Evolutionary conservation across 495 filamentous ascomycete species (phyloP), one percentile per base, ranked within the genome.

Genomic region (Talaromyces thailandensis): DNA sequence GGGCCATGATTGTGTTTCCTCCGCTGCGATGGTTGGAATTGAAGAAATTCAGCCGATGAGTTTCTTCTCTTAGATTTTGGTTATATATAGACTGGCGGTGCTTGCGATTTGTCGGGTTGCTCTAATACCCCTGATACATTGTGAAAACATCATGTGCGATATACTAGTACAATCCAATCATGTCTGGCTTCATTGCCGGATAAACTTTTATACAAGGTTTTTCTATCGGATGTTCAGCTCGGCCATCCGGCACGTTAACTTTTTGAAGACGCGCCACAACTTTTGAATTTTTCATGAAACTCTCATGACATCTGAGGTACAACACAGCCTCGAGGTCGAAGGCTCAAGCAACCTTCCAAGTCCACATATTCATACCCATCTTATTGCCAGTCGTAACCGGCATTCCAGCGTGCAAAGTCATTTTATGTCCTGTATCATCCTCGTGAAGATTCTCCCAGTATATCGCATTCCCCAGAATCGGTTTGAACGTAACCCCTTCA

Each of bases 351-450:
- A 26, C 23, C 35, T 59, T 59, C 32, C 57, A 59, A n/a, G 79
- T 86, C 88, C 88, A 92, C 67, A 91, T 88, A 76, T 92, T 92
- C 84, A 92, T 81, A n/a, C 88, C 89, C 58, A 90, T 80, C 79
- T 92, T 92, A 58, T 72, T 81, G 25, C 89, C 89, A 61, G 73
- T 76, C 43, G 76, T 81, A 6, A 91, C 87, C 37, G 87, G 86
- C 67, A 88, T 68, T 32, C 87, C 86, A 6, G 87, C 87, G 77
- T 92, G 89, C 72, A 88, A 80, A 35, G 82, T 86, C 71, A 84
- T 79, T 65, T 80, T 73, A 71, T 89, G 86, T 28, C 86, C 87
- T 6, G 68, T 74, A 51, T 88, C 87, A 74, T 86, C 81, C 3
- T 77, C 69, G 18, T 78, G 65, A 63, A 92, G 67, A 74, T 92